These are phyloP conservation scores for Fomitopsis pinicola DNA, from an alignment of 1,284 basidiomycete species.

Conservation along the genomic window DNA sequence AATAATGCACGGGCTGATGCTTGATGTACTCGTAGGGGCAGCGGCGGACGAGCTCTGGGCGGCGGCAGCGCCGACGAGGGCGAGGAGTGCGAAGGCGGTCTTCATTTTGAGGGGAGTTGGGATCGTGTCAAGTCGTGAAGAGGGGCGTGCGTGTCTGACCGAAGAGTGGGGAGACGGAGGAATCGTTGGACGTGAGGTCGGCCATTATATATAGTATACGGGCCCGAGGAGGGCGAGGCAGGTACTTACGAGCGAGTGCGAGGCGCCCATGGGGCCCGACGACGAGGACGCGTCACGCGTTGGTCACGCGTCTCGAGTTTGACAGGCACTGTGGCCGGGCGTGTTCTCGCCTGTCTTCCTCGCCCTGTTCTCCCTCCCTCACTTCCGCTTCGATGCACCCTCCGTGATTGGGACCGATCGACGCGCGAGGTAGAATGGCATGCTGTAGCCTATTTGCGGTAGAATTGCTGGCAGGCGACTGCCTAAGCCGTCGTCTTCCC, in stretches of 20 bases:
- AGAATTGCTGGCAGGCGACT: neutral
- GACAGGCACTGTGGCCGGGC: too few species aligned
- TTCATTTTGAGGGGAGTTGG: neutral
- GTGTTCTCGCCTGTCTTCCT: too few species aligned
- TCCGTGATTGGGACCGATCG: neutral
- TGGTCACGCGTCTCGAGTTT: neutral
- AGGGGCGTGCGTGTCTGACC: neutral
- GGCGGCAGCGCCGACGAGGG: slow-evolving; percentile 12
- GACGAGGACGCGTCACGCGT: neutral
- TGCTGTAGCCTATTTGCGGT: neutral
- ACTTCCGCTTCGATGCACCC: neutral
- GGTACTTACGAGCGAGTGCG: neutral
- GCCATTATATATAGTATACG: neutral
- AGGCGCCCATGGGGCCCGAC: neutral
- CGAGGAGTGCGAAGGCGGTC: neutral
- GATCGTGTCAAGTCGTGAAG: neutral
- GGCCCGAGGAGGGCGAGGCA: neutral
- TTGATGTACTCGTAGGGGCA: slow-evolving; percentile 12
- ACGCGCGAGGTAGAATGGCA: neutral
- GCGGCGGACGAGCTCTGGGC: slow-evolving; percentile 16
- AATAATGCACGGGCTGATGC: slow-evolving; percentile 18
- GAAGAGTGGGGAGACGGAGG: neutral
- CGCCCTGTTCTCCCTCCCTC: neutral
- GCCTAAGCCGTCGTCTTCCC: neutral
- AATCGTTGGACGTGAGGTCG: neutral